Percentiles rank a stretch among this genome's conserved stretches.
Evolutionary conservation across 2,329 filamentous ascomycete species (phyloP).

Genomic region (Pseudogymnoascus sp.): DNA sequence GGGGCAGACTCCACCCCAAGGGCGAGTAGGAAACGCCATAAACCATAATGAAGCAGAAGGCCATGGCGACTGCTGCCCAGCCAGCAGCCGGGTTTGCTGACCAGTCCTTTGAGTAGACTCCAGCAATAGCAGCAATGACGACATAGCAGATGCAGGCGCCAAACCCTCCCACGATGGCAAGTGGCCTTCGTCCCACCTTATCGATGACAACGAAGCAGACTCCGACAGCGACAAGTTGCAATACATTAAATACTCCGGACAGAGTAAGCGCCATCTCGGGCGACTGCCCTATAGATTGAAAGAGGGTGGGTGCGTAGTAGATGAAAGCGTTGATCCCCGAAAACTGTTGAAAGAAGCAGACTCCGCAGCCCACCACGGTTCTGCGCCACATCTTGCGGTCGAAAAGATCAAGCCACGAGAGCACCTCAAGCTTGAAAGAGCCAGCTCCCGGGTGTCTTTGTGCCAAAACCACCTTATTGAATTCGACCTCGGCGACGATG

Average conservation of each 20-base stretch:
- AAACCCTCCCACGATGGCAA: slow-evolving; percentile 35
- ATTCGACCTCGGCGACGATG: slow-evolving; percentile 43
- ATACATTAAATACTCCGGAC: slow-evolving; percentile 42
- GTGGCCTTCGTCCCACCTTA: slow-evolving; percentile 34
- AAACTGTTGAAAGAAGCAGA: slow-evolving; percentile 37
- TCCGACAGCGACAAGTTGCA: slow-evolving; percentile 35
- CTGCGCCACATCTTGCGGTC: slow-evolving; percentile 39
- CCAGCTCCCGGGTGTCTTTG: slow-evolving; percentile 31
- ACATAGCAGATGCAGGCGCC: slow-evolving; percentile 38
- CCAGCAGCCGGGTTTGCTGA: slow-evolving; percentile 39
- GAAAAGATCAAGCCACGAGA: slow-evolving; percentile 41
- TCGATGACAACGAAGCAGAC: slow-evolving; percentile 40
- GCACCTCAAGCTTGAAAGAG: slow-evolving; percentile 38
- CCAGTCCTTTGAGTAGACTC: slow-evolving; percentile 42
- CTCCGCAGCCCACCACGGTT: slow-evolving; percentile 36
- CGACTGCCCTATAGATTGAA: slow-evolving; percentile 37
- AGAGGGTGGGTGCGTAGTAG: slow-evolving; percentile 44
- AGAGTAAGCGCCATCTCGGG: slow-evolving; percentile 40
- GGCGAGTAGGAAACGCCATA: slow-evolving; percentile 34
- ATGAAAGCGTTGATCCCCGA: slow-evolving; percentile 47
- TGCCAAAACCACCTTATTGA: slow-evolving; percentile 37
- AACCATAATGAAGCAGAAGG: slow-evolving; percentile 50
- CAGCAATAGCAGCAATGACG: slow-evolving; percentile 44
- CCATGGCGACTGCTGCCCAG: slow-evolving; percentile 43
- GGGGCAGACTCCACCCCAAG: slow-evolving; percentile 30